Percentiles rank a stretch among this genome's conserved stretches.
Conservation (phyloP, 257 asterid species). For the Solanum okadae region DNA sequence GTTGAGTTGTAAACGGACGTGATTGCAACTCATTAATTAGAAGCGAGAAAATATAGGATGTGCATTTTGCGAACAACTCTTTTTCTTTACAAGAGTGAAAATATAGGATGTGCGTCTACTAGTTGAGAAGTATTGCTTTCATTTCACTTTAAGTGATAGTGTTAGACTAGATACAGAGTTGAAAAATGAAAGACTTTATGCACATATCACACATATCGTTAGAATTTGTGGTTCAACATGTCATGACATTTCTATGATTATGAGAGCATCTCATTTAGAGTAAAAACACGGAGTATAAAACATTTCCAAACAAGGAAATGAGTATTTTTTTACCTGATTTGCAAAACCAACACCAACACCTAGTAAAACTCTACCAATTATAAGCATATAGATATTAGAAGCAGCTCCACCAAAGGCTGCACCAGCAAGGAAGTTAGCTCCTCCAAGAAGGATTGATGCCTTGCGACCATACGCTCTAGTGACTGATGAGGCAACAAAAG, state of each 20-base stretch:
- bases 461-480: constrained; percentile 55
- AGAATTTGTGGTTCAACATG: background rate
- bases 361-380: constrained; percentile 56
- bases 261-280: background rate
- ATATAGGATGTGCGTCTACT: background rate
- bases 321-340: constrained; percentile 38
- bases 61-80: background rate
- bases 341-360: constrained; percentile 81
- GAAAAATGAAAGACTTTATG: background rate
- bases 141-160: background rate
- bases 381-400: constrained; percentile 43
- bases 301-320: background rate
- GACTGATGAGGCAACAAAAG: constrained; percentile 47
- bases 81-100: background rate
- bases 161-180: background rate
- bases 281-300: background rate
- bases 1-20: too few relatives aligned
- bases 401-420: constrained; percentile 71
- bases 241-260: background rate
- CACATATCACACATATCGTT: background rate
- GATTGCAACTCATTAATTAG: too few relatives aligned
- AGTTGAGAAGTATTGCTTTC: background rate
- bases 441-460: constrained; percentile 54
- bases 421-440: constrained; percentile 57
- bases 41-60: too few relatives aligned